These are phyloP conservation scores for Furcasterigmium furcatum DNA, from an alignment of 2,329 filamentous ascomycete genomes.

Conservation along the genomic window DNA sequence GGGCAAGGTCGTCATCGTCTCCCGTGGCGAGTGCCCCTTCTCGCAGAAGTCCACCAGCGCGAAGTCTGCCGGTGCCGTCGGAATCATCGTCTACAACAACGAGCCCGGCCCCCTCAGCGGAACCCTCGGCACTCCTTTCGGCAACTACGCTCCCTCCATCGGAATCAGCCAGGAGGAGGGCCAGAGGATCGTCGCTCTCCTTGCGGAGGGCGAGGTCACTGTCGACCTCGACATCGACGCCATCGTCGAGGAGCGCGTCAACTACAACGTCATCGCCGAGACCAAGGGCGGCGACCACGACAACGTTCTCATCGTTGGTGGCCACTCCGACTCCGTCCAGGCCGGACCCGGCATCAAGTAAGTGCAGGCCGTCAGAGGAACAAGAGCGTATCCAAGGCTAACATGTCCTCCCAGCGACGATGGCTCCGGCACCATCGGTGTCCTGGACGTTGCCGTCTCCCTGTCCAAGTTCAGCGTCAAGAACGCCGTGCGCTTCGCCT, in stretches of 20 bases:
- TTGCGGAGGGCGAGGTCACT: constrained; percentile 24
- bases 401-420: constrained; percentile 41
- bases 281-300: constrained; percentile 43
- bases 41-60: constrained; percentile 54
- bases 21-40: constrained; percentile 57
- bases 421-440: constrained; percentile 49
- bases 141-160: constrained; percentile 45
- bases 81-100: constrained; percentile 62
- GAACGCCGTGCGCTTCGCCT: constrained; percentile 46
- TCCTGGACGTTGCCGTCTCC: constrained; percentile 42
- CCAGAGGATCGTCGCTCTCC: constrained; percentile 22
- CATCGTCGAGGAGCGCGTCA: constrained; percentile 41
- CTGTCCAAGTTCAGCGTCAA: constrained; percentile 39
- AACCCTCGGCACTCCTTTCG: constrained; percentile 48
- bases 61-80: constrained; percentile 53
- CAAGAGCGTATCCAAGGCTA: too few species aligned
- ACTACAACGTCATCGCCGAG: constrained; percentile 49
- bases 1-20: constrained; percentile 57
- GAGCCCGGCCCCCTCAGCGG: constrained; percentile 44
- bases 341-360: constrained; percentile 56
- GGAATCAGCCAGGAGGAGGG: constrained; percentile 49
- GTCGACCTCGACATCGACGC: constrained; percentile 39
- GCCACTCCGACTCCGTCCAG: constrained; percentile 43
- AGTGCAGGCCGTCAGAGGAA: constrained; percentile 16
- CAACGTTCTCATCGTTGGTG: constrained; percentile 45